A percentile compares a stretch with the other conserved stretches of the same genome.
Evolutionary conservation across 2,329 filamentous ascomycete species (phyloP).

Genomic region (Colletotrichum ledebouriae): DNA sequence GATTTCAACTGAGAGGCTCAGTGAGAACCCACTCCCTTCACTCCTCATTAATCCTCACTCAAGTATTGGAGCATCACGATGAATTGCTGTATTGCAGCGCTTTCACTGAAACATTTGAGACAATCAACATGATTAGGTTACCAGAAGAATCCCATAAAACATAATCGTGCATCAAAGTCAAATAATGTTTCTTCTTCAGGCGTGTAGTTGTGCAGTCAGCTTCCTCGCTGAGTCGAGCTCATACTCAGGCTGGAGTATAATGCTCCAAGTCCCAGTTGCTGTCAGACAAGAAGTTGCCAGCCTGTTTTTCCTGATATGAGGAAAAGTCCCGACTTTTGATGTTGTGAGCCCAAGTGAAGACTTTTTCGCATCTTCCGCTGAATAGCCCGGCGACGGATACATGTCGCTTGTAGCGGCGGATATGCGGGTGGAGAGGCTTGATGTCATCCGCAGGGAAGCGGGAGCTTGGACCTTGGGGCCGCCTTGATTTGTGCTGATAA

Average conservation of each 20-base stretch:
- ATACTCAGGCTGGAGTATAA: neutral
- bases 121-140: too few relatives aligned
- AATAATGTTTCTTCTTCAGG: neutral
- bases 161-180: too few relatives aligned
- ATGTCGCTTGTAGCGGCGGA: conserved; percentile 29
- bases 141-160: too few relatives aligned
- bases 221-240: neutral
- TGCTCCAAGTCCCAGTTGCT: neutral
- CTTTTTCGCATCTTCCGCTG: conserved; percentile 38
- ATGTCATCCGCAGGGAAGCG: conserved; percentile 41
- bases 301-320: neutral
- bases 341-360: conserved; percentile 4
- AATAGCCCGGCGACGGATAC: conserved; percentile 38
- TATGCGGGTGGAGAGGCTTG: conserved; percentile 41
- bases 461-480: conserved; percentile 39
- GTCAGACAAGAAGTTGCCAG: neutral
- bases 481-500: conserved; percentile 43
- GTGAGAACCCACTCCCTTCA: neutral
- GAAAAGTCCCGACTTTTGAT: conserved; percentile 6
- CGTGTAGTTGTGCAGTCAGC: neutral
- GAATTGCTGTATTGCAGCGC: too few relatives aligned
- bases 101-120: too few relatives aligned
- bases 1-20: conserved; percentile 14
- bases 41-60: too few relatives aligned
- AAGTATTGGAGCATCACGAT: too few relatives aligned